Percentiles rank a stretch among this genome's conserved stretches.
Evolutionary conservation across 257 asterid species (phyloP).

Genomic region (Ligustrum vulgare): DNA sequence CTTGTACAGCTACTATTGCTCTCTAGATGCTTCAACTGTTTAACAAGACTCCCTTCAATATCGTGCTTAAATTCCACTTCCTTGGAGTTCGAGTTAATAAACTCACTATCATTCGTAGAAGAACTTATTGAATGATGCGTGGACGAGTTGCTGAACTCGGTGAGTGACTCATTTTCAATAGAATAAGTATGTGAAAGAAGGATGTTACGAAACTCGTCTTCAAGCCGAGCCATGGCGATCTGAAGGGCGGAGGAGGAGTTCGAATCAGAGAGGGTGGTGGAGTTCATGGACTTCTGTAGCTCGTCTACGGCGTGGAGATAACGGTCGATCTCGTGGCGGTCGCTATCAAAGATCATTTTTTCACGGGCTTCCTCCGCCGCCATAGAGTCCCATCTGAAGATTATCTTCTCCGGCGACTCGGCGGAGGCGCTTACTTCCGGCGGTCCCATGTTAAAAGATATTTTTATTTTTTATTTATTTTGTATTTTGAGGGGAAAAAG

Average conservation of each 20-base stretch:
- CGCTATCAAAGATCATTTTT: slow-evolving; percentile 72
- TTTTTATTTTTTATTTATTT: neutral
- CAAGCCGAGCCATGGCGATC: slow-evolving; percentile 98
- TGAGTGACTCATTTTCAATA: slow-evolving; percentile 50
- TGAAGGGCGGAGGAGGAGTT: slow-evolving; percentile 42
- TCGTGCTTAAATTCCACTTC: slow-evolving; percentile 44
- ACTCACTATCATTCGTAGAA: neutral
- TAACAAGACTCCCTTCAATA: slow-evolving; percentile 34
- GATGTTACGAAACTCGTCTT: slow-evolving; percentile 85
- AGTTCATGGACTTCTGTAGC: slow-evolving; percentile 58
- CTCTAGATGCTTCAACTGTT: slow-evolving; percentile 64
- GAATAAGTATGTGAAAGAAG: slow-evolving; percentile 61
- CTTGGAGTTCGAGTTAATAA: slow-evolving; percentile 32
- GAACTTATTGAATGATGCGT: neutral
- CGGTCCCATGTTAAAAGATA: slow-evolving; percentile 50
- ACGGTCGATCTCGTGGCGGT: slow-evolving; percentile 69
- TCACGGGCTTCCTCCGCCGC: slow-evolving; percentile 71
- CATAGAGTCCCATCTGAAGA: slow-evolving; percentile 87
- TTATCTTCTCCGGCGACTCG: slow-evolving; percentile 55
- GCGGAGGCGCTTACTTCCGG: slow-evolving; percentile 41
- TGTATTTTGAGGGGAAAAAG: neutral
- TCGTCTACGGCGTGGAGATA: slow-evolving; percentile 84
- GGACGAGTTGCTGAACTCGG: neutral
- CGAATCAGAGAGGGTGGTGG: slow-evolving; percentile 46
- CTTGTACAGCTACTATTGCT: slow-evolving; percentile 49